Conservation (phyloP, 2,329 filamentous ascomycete species). For the Penicillium hordei region DNA sequence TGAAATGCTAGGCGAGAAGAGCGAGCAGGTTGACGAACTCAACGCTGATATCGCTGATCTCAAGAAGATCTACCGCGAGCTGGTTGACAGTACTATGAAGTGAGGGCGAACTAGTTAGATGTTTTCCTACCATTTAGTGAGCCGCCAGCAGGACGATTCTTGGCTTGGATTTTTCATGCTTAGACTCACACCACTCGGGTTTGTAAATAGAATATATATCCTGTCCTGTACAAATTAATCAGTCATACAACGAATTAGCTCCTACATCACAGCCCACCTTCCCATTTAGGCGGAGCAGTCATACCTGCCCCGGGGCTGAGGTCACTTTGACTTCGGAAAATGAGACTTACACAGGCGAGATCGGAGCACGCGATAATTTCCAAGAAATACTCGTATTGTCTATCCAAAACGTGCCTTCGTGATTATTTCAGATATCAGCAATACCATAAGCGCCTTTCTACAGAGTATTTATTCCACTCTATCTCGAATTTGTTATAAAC, state of each 20-base stretch:
- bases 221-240: slow-evolving; percentile 2
- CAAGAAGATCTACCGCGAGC: slow-evolving; percentile 92
- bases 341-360: neutral
- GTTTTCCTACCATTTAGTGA: neutral
- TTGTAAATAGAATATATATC: slow-evolving; percentile 10
- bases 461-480: neutral
- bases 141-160: neutral
- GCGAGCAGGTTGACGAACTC: slow-evolving; percentile 89
- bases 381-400: neutral
- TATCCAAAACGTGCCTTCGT: neutral
- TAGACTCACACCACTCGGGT: neutral
- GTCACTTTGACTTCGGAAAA: neutral
- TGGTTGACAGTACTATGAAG: slow-evolving; percentile 81
- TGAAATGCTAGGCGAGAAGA: slow-evolving; percentile 96
- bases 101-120: slow-evolving; percentile 31
- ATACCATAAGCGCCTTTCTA: neutral
- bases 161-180: neutral
- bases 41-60: slow-evolving; percentile 85
- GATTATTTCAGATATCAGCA: neutral
- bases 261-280: neutral
- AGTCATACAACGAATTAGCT: neutral
- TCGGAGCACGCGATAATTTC: neutral
- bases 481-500: neutral
- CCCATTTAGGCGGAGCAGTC: neutral
- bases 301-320: neutral